Evolutionary conservation across 352 stramenopile species (phyloP).

Genomic region (Albugo candida): DNA sequence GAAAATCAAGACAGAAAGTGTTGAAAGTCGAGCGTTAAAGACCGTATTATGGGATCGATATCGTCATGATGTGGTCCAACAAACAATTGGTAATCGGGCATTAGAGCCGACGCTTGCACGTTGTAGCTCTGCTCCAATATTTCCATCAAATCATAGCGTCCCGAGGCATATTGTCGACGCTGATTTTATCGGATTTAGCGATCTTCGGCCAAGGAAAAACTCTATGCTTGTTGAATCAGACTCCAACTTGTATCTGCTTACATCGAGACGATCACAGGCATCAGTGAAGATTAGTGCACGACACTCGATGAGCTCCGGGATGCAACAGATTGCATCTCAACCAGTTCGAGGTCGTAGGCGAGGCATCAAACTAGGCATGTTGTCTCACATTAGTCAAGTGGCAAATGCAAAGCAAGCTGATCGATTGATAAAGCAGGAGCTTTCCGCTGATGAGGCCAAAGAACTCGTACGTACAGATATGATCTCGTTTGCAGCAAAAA

Average conservation of each 20-base stretch:
- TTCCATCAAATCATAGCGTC: neutral
- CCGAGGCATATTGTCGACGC: neutral
- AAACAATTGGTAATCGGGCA: neutral
- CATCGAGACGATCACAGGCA: neutral
- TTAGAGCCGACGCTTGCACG: neutral
- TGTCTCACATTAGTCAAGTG: no score
- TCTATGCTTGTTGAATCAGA: neutral
- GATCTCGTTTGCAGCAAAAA: neutral
- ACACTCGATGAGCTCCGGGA: no score
- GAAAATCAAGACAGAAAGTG: conserved; percentile 33
- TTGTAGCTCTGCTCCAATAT: neutral
- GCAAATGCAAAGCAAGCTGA: no score
- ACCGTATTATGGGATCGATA: conserved; percentile 64
- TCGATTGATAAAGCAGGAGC: no score
- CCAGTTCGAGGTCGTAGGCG: no score
- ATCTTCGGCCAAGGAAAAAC: neutral
- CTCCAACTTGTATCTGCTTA: neutral
- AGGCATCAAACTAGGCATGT: no score
- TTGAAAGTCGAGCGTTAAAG: conserved; percentile 51
- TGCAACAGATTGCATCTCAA: no score
- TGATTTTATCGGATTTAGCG: neutral
- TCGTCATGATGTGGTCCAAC: conserved; percentile 14
- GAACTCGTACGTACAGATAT: neutral
- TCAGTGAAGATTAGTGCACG: no score
- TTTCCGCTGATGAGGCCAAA: no score